Base-by-base conservation (phyloP, 2,329 filamentous ascomycete species). In the Furcasterigmium sp. region DNA sequence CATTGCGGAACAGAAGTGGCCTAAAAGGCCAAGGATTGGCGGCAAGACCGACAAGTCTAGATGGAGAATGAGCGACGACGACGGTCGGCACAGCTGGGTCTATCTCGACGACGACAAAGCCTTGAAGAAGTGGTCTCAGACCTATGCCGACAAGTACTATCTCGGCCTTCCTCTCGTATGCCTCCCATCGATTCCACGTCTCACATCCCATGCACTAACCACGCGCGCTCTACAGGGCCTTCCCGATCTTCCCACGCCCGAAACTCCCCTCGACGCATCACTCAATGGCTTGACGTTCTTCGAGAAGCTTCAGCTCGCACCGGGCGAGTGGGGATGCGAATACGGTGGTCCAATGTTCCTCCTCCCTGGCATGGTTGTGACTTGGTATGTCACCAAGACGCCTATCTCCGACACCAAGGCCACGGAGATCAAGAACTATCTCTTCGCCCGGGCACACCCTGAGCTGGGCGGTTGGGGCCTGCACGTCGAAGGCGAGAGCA, bases 271-370 rank as follows among this genome's bases (percentile, higher is more conserved):
- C 44, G 80, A 93, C 51, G 74, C 88, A 5, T 89, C 88, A 3
- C 72, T 76, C 46, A 98, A 98, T 67, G 90, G 85, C 29, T 75
- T 97, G 42, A 71, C 78, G 4, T 97, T 95, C 71, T 95, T 94
- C 69, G 87, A 91, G 45, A 79, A 91, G 50, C 78, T 97, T 19
- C 93, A 98, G 62, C 75, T 96, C 2, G 82, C 85, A 13, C 85
- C 88, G 1, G 93, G 93, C 5, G 88, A 96, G 58, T 98, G 93
- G 93, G 93, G 76, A 5, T 97, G 91, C 68, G 93, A 98, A 62
- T 98, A 98, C 68, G 93, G 93, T 43, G 93, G 93, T 1, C 93
- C 93, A 4, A 91, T 96, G 87, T 98, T 98, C 59, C 77, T 97
- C 30, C 73, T 97, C 2, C 89, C 91, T 0, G 88, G 91, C 36